Percentiles rank a stretch among this genome's conserved stretches.
phyloP scores from a whole-genome alignment of 148 eudicot genomes.

The Pharnaceum exiguum region DNA sequence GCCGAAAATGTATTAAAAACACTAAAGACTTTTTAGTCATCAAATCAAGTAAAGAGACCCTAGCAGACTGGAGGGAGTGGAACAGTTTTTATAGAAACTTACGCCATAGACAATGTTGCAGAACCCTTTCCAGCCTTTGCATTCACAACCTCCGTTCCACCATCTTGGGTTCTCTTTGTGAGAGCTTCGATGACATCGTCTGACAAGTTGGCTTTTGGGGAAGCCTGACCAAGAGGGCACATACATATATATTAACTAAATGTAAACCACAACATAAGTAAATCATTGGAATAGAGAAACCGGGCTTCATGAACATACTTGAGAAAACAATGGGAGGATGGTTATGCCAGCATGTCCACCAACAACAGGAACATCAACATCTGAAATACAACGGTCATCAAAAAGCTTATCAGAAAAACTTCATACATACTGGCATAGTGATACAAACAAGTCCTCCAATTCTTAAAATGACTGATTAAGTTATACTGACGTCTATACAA shows the following conservation, averaged over 20 bases:
- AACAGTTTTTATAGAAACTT: slow-evolving; percentile 27
- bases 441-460: neutral
- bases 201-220: slow-evolving; percentile 67
- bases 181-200: slow-evolving; percentile 51
- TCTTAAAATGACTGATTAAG: neutral
- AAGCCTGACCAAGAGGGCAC: slow-evolving; percentile 41
- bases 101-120: slow-evolving; percentile 98
- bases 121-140: slow-evolving; percentile 99
- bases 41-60: neutral
- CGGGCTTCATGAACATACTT: slow-evolving; percentile 31
- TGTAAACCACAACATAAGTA: neutral
- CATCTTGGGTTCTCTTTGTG: slow-evolving; percentile 91
- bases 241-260: neutral
- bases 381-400: slow-evolving; percentile 28
- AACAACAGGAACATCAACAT: slow-evolving; percentile 84
- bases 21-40: neutral
- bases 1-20: no score
- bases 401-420: neutral
- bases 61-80: neutral
- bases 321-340: slow-evolving; percentile 93
- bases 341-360: slow-evolving; percentile 98
- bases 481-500: neutral
- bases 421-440: neutral
- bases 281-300: neutral
- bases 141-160: slow-evolving; percentile 92